These are phyloP conservation scores for Microbotryum silenes-acaulis DNA, from an alignment of 1,284 basidiomycete genomes.

Conservation along the genomic window DNA sequence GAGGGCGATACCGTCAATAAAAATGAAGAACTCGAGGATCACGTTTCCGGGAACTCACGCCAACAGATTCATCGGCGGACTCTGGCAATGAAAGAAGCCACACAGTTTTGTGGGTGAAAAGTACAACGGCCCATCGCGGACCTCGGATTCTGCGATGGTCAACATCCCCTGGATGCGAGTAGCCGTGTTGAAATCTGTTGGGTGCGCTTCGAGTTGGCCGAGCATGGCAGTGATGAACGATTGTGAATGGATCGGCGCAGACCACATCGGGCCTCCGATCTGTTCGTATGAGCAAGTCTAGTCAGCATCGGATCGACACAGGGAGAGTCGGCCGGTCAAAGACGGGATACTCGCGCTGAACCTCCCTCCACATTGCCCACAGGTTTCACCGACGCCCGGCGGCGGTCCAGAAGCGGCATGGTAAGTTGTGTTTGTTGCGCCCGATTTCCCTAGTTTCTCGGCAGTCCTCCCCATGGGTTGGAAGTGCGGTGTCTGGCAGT, in stretches of 20 bases:
- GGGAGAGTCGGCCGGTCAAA: neutral
- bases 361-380: slow-evolving; percentile 69
- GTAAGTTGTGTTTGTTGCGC: slow-evolving; percentile 54
- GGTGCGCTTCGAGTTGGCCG: slow-evolving; percentile 52
- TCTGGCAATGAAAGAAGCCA: slow-evolving; percentile 70
- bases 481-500: slow-evolving; percentile 68
- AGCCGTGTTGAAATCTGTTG: slow-evolving; percentile 63
- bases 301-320: slow-evolving; percentile 6
- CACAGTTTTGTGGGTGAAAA: slow-evolving; percentile 79
- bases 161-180: slow-evolving; percentile 92
- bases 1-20: neutral
- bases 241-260: slow-evolving; percentile 72
- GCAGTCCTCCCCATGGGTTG: slow-evolving; percentile 62
- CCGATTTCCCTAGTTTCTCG: slow-evolving; percentile 43
- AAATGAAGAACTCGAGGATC: neutral
- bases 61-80: slow-evolving; percentile 64
- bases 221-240: slow-evolving; percentile 68
- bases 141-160: slow-evolving; percentile 82
- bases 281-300: slow-evolving; percentile 35
- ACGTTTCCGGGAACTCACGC: slow-evolving; percentile 51
- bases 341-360: slow-evolving; percentile 53
- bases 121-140: slow-evolving; percentile 75
- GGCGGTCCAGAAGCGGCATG: slow-evolving; percentile 68
- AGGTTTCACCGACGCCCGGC: slow-evolving; percentile 50
- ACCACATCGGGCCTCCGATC: slow-evolving; percentile 95